Evolutionary conservation across 495 filamentous ascomycete genomes (phyloP).

Genomic region (Penicillium chermesinum): DNA sequence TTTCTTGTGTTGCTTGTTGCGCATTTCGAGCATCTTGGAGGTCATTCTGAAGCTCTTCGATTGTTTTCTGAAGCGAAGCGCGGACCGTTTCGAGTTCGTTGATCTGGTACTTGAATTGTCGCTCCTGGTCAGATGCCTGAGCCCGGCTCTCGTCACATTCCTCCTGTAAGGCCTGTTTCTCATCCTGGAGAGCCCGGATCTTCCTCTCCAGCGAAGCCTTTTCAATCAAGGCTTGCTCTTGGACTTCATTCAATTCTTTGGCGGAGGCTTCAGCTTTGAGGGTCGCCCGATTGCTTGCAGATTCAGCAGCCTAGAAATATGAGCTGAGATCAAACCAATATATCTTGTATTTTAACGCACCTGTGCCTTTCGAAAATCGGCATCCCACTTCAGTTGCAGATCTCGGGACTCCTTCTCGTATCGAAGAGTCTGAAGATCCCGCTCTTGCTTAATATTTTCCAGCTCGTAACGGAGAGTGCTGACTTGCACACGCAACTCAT

Average conservation of each 20-base stretch:
- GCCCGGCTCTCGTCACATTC: slow-evolving; percentile 70
- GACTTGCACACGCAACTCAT: slow-evolving; percentile 62
- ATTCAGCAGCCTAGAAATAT: slow-evolving; percentile 51
- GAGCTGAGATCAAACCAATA: not conserved
- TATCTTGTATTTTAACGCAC: slow-evolving; percentile 25
- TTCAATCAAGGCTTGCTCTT: slow-evolving; percentile 61
- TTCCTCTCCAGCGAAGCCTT: slow-evolving; percentile 67
- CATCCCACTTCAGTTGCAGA: slow-evolving; percentile 66
- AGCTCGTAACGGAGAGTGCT: slow-evolving; percentile 66
- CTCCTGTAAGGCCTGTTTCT: slow-evolving; percentile 66
- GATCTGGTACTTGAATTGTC: slow-evolving; percentile 63
- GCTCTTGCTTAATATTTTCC: slow-evolving; percentile 75
- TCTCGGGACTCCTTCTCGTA: slow-evolving; percentile 81
- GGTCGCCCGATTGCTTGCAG: slow-evolving; percentile 58
- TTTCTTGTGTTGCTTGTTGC: slow-evolving; percentile 61
- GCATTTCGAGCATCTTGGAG: slow-evolving; percentile 56
- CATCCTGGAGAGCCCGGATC: slow-evolving; percentile 64
- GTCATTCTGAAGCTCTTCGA: slow-evolving; percentile 70
- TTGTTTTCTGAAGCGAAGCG: slow-evolving; percentile 57
- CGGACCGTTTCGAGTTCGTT: slow-evolving; percentile 69
- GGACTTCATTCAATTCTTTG: slow-evolving; percentile 64
- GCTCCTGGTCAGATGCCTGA: slow-evolving; percentile 62
- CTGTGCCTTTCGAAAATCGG: slow-evolving; percentile 79
- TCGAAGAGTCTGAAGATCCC: slow-evolving; percentile 67
- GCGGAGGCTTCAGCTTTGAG: slow-evolving; percentile 68